phyloP scores from a whole-genome alignment of 768 basidiomycete genomes.

The Russula brevipes region DNA sequence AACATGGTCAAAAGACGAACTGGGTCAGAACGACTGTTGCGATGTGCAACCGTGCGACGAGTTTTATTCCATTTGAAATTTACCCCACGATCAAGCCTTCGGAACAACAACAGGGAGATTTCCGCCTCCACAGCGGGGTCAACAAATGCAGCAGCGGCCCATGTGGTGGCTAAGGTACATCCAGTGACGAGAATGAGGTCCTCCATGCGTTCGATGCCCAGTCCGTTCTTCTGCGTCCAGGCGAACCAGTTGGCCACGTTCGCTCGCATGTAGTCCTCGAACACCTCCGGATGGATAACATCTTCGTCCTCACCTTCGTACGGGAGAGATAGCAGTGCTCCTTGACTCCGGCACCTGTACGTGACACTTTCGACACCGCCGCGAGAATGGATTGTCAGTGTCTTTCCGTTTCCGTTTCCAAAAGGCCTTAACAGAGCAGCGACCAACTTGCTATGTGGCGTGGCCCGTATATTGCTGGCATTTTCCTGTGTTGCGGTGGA shows the following conservation, averaged over 20 bases:
- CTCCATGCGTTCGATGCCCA: conserved; percentile 6
- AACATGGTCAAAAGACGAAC: not conserved
- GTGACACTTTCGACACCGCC: not conserved
- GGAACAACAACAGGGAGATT: not conserved
- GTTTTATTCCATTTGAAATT: not conserved
- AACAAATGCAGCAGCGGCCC: conserved; percentile 4
- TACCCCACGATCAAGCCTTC: too few species aligned
- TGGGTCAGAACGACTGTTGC: not conserved
- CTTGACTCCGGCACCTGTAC: not conserved
- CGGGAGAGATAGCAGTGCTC: conserved; percentile 1
- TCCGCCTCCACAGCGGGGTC: not conserved
- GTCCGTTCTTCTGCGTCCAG: not conserved
- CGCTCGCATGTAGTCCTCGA: conserved; percentile 3
- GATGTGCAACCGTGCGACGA: not conserved
- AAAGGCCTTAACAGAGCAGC: not conserved
- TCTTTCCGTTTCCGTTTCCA: too few species aligned
- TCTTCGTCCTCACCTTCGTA: not conserved
- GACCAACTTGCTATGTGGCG: not conserved
- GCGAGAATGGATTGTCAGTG: not conserved
- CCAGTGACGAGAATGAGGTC: conserved; percentile 16
- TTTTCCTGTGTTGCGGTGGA: not conserved
- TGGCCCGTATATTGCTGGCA: not conserved
- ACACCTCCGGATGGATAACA: not conserved
- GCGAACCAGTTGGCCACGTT: not conserved
- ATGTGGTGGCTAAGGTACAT: conserved; percentile 6